Evolutionary conservation across 331 rosid species (phyloP).

Genomic region (Erythrophleum ivorense): DNA sequence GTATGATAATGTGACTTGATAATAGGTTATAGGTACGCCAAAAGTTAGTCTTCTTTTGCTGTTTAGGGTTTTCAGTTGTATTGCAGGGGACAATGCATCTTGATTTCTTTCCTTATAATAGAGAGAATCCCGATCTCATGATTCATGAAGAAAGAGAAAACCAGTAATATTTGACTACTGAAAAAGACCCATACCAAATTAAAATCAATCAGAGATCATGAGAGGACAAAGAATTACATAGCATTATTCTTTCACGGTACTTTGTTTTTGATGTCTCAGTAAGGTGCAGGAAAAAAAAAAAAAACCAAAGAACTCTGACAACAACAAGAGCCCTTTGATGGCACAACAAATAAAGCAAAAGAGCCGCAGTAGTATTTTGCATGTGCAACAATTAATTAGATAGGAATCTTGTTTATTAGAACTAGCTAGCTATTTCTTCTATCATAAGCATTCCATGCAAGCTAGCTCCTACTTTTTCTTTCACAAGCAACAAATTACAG

Average conservation of each 20-base stretch:
- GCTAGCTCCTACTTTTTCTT: slow-evolving; percentile 50
- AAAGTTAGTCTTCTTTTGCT: slow-evolving; percentile 41
- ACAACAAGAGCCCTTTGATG: slow-evolving; percentile 65
- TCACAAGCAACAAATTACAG: slow-evolving; percentile 53
- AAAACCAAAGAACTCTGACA: slow-evolving; percentile 45
- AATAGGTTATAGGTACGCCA: slow-evolving; percentile 43
- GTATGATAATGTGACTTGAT: slow-evolving; percentile 38
- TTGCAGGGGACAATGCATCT: slow-evolving; percentile 41
- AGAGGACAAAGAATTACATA: slow-evolving; percentile 64
- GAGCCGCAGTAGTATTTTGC: slow-evolving; percentile 59
- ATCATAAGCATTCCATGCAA: slow-evolving; percentile 58
- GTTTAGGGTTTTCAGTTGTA: slow-evolving; percentile 38
- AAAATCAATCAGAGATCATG: slow-evolving; percentile 36
- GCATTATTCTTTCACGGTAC: slow-evolving; percentile 57
- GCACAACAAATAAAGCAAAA: slow-evolving; percentile 84
- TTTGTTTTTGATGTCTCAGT: slow-evolving; percentile 45
- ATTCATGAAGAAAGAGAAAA: slow-evolving; percentile 22
- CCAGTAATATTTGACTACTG: slow-evolving; percentile 42
- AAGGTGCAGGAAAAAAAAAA: slow-evolving; percentile 40
- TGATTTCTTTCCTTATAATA: slow-evolving; percentile 40
- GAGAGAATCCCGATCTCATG: slow-evolving; percentile 28
- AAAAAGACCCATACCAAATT: slow-evolving; percentile 66
- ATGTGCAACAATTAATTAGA: slow-evolving; percentile 70
- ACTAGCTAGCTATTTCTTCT: slow-evolving; percentile 45
- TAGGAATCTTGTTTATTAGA: slow-evolving; percentile 53